Percentiles rank a stretch among this genome's conserved stretches.
phyloP scores from a whole-genome alignment of 139 green algal genomes.

The Chlorella sp. region DNA sequence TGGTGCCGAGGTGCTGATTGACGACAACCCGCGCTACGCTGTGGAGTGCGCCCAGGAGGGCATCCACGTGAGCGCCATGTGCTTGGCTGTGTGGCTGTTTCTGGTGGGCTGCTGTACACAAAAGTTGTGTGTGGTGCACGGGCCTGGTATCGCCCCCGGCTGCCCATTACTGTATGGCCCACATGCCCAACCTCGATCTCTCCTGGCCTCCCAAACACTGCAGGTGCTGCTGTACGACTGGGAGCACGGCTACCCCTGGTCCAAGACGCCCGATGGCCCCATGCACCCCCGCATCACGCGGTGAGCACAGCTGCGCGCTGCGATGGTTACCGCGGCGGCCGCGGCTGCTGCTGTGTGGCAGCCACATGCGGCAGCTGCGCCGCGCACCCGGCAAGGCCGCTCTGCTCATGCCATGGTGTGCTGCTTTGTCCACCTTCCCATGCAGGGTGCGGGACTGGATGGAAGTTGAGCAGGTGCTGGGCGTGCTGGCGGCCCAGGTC shows the following conservation, averaged over 20 bases:
- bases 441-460: constrained; percentile 47
- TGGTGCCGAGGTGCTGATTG: constrained; percentile 88
- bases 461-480: constrained; percentile 49
- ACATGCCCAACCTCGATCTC: no score
- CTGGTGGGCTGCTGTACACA: no score
- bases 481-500: constrained; percentile 29
- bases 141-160: no score
- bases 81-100: no score
- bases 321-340: background rate
- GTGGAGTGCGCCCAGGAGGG: constrained; percentile 84
- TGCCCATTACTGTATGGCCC: no score
- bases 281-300: constrained; percentile 39
- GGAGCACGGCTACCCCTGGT: constrained; percentile 88
- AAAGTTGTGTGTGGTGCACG: no score
- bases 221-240: constrained; percentile 95
- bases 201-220: no score
- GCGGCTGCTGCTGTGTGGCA: background rate
- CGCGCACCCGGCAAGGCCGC: no score
- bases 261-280: constrained; percentile 69
- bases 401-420: no score
- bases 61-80: constrained; percentile 65
- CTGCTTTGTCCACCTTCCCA: no score
- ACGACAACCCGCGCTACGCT: constrained; percentile 96
- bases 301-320: background rate
- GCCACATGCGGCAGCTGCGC: no score